Evolutionary conservation across 192 early-diverging fungal species (phyloP).

Genomic region (Endogone sp.): DNA sequence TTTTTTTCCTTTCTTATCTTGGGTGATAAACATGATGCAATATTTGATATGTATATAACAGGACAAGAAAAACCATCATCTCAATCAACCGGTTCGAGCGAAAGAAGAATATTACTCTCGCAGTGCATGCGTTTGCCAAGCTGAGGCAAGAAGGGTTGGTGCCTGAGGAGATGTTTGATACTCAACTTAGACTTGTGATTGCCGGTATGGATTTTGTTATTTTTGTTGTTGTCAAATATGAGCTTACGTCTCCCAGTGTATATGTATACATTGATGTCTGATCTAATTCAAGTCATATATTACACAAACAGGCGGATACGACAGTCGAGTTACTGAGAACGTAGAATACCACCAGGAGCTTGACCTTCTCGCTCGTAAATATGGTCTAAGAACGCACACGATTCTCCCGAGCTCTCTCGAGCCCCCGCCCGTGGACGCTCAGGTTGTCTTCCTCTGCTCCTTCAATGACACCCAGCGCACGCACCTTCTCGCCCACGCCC

Average conservation of each 20-base stretch:
- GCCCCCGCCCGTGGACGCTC: constrained; percentile 28
- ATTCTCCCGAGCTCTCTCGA: constrained; percentile 28
- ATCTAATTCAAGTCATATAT: background rate
- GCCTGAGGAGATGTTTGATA: constrained; percentile 19
- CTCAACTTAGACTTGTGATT: constrained; percentile 56
- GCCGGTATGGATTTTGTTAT: too few species aligned
- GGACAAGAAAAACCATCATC: constrained; percentile 41
- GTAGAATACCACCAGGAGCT: constrained; percentile 77
- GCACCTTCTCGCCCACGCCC: constrained; percentile 58
- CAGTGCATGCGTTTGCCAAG: constrained; percentile 68
- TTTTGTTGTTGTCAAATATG: background rate
- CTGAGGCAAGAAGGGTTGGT: constrained; percentile 24
- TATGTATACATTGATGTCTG: background rate
- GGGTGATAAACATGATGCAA: too few species aligned
- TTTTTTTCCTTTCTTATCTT: background rate
- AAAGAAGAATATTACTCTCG: constrained; percentile 86
- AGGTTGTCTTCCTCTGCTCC: constrained; percentile 87
- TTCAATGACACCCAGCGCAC: constrained; percentile 80
- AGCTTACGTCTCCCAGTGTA: background rate
- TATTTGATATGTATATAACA: too few species aligned
- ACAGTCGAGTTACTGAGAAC: constrained; percentile 81
- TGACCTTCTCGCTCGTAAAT: constrained; percentile 42
- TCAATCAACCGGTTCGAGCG: constrained; percentile 98
- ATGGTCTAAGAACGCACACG: constrained; percentile 42
- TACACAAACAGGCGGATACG: constrained; percentile 77